These are phyloP conservation scores for Fusarium proliferatum DNA, from an alignment of 2,329 filamentous ascomycete genomes.

Conservation along the genomic window DNA sequence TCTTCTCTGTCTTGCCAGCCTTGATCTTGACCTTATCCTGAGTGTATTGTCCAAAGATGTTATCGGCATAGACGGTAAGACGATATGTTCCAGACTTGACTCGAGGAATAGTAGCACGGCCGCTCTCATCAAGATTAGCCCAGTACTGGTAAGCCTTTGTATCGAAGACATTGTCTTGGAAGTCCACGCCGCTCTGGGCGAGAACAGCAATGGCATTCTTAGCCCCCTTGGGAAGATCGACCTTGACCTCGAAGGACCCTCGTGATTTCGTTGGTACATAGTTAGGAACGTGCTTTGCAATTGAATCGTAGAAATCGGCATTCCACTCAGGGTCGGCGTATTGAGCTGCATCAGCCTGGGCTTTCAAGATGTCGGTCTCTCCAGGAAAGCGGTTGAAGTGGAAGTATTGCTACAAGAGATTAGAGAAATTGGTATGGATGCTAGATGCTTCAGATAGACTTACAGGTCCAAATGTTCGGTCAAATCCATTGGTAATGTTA, in stretches of 20 bases:
- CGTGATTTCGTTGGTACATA: slow-evolving; percentile 65
- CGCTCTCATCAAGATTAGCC: slow-evolving; percentile 61
- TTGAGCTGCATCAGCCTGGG: slow-evolving; percentile 65
- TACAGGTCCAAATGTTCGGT: slow-evolving; percentile 71
- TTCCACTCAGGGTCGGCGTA: slow-evolving; percentile 66
- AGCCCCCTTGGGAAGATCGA: slow-evolving; percentile 64
- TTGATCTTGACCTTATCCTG: slow-evolving; percentile 61
- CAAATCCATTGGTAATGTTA: slow-evolving; percentile 73
- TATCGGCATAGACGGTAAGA: slow-evolving; percentile 71
- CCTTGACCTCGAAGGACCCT: slow-evolving; percentile 60
- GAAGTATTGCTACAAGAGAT: slow-evolving; percentile 60
- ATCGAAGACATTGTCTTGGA: slow-evolving; percentile 60
- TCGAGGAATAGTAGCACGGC: slow-evolving; percentile 63
- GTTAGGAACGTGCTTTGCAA: slow-evolving; percentile 68
- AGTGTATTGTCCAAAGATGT: slow-evolving; percentile 69
- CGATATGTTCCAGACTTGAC: slow-evolving; percentile 70
- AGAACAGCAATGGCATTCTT: slow-evolving; percentile 66
- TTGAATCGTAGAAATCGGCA: slow-evolving; percentile 70
- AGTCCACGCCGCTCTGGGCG: slow-evolving; percentile 48
- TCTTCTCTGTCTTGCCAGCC: slow-evolving; percentile 51
- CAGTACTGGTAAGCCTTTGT: slow-evolving; percentile 71
- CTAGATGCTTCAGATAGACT: not conserved
- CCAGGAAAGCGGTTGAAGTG: slow-evolving; percentile 68
- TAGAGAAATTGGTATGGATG: not conserved
- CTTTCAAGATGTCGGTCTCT: slow-evolving; percentile 57